These are phyloP conservation scores for Suhomyces canberraensis DNA, from an alignment of 805 yeast genomes.

Conservation along the genomic window DNA sequence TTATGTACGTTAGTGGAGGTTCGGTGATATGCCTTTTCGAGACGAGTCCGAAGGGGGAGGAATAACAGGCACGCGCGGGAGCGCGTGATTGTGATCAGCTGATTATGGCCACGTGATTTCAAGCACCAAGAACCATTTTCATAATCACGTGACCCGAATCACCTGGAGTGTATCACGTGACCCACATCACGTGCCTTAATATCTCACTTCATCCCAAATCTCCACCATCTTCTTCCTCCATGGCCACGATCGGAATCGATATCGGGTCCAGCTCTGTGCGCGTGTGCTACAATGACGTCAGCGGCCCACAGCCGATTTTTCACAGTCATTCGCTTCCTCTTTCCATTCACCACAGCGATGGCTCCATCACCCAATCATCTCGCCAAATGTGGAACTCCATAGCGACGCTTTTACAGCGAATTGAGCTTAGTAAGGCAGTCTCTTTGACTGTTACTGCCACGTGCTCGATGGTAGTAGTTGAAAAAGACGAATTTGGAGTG, in stretches of 20 bases:
- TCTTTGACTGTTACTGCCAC: conserved; percentile 51
- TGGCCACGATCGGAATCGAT: conserved; percentile 41
- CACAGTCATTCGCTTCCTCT: conserved; percentile 16
- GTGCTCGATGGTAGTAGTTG: conserved; percentile 53
- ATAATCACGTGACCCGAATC: too few relatives aligned
- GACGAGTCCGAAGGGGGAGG: too few relatives aligned
- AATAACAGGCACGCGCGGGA: too few relatives aligned
- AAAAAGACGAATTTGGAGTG: conserved; percentile 4
- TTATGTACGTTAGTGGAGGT: too few relatives aligned
- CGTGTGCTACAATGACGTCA: conserved; percentile 16
- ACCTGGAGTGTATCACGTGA: too few relatives aligned
- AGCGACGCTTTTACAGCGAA: neutral
- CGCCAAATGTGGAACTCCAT: conserved; percentile 25
- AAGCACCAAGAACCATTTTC: too few relatives aligned
- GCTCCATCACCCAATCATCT: conserved; percentile 39
- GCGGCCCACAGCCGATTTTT: neutral
- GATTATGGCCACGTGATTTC: too few relatives aligned
- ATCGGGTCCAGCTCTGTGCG: conserved; percentile 52
- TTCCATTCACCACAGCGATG: conserved; percentile 11
- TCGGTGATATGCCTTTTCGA: too few relatives aligned
- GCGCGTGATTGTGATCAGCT: too few relatives aligned
- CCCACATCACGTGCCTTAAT: too few relatives aligned
- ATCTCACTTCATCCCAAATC: too few relatives aligned
- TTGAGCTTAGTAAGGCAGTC: neutral
- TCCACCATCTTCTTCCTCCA: too few relatives aligned